Conservation (phyloP, 2,329 filamentous ascomycete genomes). For the Clonostachys solani region DNA sequence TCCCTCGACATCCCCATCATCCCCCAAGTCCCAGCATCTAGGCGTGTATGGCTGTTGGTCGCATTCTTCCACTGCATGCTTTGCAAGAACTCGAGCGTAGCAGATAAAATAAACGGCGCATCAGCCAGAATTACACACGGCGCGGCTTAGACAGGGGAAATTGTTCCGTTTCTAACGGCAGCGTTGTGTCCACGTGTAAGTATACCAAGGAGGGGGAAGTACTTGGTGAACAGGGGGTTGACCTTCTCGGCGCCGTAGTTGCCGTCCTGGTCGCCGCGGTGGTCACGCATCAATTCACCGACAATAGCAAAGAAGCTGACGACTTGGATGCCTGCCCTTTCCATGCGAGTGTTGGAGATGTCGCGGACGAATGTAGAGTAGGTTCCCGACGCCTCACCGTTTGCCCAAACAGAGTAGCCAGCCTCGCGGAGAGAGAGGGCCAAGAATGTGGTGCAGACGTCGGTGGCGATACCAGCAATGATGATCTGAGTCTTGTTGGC, state of each 20-base stretch:
- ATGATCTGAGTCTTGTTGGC: constrained; percentile 67
- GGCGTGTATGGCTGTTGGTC: too few species aligned
- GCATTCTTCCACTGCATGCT: too few species aligned
- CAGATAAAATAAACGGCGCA: too few species aligned
- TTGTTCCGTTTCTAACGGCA: too few species aligned
- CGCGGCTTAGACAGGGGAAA: too few species aligned
- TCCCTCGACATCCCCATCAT: too few species aligned
- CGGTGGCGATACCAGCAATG: constrained; percentile 67
- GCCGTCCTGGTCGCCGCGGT: neutral
- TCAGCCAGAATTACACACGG: too few species aligned
- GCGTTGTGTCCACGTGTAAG: too few species aligned
- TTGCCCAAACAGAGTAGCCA: constrained; percentile 71
- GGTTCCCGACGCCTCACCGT: constrained; percentile 68
- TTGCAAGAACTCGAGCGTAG: too few species aligned
- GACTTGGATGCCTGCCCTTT: constrained; percentile 60
- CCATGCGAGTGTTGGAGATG: constrained; percentile 64
- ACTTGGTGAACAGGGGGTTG: constrained; percentile 60
- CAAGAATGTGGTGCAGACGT: constrained; percentile 72
- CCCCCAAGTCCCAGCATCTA: too few species aligned
- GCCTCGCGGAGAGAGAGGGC: constrained; percentile 67
- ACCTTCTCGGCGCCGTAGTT: constrained; percentile 48
- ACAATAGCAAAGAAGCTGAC: constrained; percentile 60
- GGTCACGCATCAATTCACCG: constrained; percentile 65
- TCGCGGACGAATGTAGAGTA: constrained; percentile 56
- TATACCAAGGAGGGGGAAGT: constrained; percentile 37